phyloP scores from a whole-genome alignment of 148 eudicot genomes.

The Bassia scoparia region DNA sequence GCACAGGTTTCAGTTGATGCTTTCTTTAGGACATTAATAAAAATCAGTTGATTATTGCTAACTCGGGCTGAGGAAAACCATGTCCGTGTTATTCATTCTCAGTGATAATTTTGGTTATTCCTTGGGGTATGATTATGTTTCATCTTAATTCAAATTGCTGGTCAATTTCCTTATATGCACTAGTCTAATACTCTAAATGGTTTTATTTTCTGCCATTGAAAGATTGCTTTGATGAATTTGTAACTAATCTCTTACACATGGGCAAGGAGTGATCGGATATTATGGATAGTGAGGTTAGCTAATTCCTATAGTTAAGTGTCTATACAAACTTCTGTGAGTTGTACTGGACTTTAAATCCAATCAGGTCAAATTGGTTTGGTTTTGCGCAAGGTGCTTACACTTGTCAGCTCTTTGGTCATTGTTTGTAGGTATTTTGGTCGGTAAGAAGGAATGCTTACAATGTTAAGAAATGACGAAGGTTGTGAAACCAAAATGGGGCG shows the following conservation, averaged over 20 bases:
- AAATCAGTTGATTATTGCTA: constrained; percentile 36
- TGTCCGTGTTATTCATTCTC: constrained; percentile 72
- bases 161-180: background rate
- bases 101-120: constrained; percentile 78
- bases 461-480: no score
- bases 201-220: constrained; percentile 12
- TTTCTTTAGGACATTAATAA: constrained; percentile 43
- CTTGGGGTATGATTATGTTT: constrained; percentile 68
- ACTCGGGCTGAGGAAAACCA: constrained; percentile 56
- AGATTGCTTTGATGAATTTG: constrained; percentile 88
- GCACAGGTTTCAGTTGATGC: constrained; percentile 34
- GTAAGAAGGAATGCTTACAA: no score
- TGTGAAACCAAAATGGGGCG: no score
- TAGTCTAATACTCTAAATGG: background rate
- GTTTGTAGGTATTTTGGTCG: no score
- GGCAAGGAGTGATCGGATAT: constrained; percentile 98
- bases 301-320: constrained; percentile 14
- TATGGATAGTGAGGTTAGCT: constrained; percentile 91
- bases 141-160: constrained; percentile 8
- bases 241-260: constrained; percentile 93
- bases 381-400: constrained; percentile 97
- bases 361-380: constrained; percentile 99
- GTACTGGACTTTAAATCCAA: constrained; percentile 52
- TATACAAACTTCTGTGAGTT: constrained; percentile 8
- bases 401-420: constrained; percentile 92